Percentiles rank a stretch among this genome's conserved stretches.
Evolutionary conservation across 768 basidiomycete genomes (phyloP).

Genomic region (Rhodotorula babjevae): DNA sequence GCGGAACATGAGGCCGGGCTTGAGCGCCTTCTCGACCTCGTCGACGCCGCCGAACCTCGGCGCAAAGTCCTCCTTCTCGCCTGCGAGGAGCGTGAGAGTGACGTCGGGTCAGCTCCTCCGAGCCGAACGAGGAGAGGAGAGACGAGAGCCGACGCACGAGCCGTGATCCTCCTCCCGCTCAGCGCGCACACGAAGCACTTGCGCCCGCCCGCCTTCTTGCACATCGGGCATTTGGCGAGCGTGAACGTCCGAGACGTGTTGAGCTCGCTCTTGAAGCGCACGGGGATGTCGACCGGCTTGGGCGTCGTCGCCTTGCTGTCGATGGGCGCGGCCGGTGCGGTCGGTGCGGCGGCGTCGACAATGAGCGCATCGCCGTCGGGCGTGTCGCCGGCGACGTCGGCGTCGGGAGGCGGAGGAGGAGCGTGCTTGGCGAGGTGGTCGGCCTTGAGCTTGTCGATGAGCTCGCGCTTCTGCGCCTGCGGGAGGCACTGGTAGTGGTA

Average conservation of each 20-base stretch:
- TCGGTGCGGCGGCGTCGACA: background rate
- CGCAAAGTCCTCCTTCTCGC: slow-evolving; percentile 1
- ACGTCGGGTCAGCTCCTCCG: background rate
- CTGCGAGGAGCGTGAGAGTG: background rate
- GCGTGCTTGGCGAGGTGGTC: slow-evolving; percentile 12
- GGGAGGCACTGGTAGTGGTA: slow-evolving; percentile 35
- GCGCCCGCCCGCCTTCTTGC: slow-evolving; percentile 31
- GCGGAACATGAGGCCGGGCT: slow-evolving; percentile 38
- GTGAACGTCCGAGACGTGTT: slow-evolving; percentile 17
- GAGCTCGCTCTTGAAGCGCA: slow-evolving; percentile 27
- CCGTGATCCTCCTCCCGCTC: slow-evolving; percentile 17
- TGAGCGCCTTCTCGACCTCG: background rate
- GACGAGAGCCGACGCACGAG: slow-evolving; percentile 8
- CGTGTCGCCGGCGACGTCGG: too few relatives aligned
- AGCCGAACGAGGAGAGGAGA: background rate
- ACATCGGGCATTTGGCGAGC: slow-evolving; percentile 33
- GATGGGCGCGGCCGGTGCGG: background rate
- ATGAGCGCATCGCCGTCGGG: too few relatives aligned
- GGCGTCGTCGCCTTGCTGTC: background rate
- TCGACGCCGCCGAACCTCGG: background rate
- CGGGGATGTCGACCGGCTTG: background rate
- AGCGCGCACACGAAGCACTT: slow-evolving; percentile 34
- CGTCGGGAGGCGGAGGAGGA: background rate
- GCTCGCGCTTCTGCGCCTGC: slow-evolving; percentile 1
- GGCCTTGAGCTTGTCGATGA: slow-evolving; percentile 16